Base-by-base conservation (phyloP, 495 filamentous ascomycete genomes). In the Penicillium maclennaniae region DNA sequence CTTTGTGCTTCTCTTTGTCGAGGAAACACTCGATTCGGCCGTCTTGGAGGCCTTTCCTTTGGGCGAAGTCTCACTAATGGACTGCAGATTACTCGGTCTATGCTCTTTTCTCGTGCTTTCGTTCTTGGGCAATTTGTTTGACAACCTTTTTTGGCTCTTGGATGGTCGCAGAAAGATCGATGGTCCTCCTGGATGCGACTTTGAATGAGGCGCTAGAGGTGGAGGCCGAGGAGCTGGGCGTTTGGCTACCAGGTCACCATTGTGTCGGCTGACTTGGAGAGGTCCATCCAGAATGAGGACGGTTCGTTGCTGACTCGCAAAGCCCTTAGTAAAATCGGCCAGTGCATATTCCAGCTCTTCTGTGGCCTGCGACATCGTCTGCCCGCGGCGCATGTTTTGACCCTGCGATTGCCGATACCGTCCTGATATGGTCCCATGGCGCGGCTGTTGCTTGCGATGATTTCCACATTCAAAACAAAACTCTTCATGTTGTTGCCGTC, bases 161-260 rank as follows among this genome's bases (percentile, higher is more conserved):
- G 20, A 12, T 47, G 37, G 19, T 51, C 49, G 48, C 31, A 28
- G 21, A 27, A 42, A 54, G 43, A 44, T 43, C 27, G 43, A 43
- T 7, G 49, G 26, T 49, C 48, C 36, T 23, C 4, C 34, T 12
- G 17, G 39, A 16, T 31, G 39, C 23, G 41, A 39, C 17, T 43
- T 21, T 48, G 43, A 67, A 41, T 56, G 63, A 49, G 51, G 54
- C 55, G 63, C 63, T 49, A 46, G 49, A 17, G 47, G 53, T 27
- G 73, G 72, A 19, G 72, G 70, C 12, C 47, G 60, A 16, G 74
- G 74, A 7, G 72, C 63, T 15, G 66, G 61, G 16, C 74, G 68
- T 7, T 63, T 70, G 4, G 74, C 60, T 14, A 70, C 62, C 59
- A 73, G 63, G 28, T 69, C 69, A 45, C 69, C 68, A 31, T 67